These are phyloP conservation scores for Mortierella sp. DNA, from an alignment of 371 early-diverging fungal genomes.

Conservation along the genomic window DNA sequence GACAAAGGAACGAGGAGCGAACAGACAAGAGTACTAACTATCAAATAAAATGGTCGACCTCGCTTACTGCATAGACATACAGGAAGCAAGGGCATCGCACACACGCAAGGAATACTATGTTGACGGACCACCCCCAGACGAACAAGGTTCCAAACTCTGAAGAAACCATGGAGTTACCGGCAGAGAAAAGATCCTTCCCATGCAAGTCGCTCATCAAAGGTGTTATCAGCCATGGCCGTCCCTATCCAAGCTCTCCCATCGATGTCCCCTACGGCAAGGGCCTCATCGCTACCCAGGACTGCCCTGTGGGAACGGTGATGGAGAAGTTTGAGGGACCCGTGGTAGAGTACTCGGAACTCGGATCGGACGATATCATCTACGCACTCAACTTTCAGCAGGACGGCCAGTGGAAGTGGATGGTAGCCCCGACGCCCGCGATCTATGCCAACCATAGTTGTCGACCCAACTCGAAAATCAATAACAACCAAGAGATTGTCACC, in stretches of 20 bases:
- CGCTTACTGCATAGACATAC: too few relatives aligned
- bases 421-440: conserved; percentile 17
- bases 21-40: too few relatives aligned
- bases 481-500: conserved; percentile 17
- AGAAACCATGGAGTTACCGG: conserved; percentile 25
- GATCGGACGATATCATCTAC: conserved; percentile 8
- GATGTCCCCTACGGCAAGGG: conserved; percentile 18
- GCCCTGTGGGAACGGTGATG: conserved; percentile 17
- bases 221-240: neutral
- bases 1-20: too few relatives aligned
- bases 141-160: conserved; percentile 29
- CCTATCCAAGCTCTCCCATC: conserved; percentile 17
- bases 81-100: too few relatives aligned
- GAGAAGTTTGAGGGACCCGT: conserved; percentile 24
- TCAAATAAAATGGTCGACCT: too few relatives aligned
- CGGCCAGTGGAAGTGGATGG: conserved; percentile 16
- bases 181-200: conserved; percentile 11
- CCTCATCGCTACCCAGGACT: conserved; percentile 12
- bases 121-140: too few relatives aligned
- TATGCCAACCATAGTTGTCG: conserved; percentile 24
- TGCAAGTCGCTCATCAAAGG: neutral
- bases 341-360: conserved; percentile 20
- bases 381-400: conserved; percentile 9
- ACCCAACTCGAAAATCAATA: conserved; percentile 16
- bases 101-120: too few relatives aligned